Evolutionary conservation across 305 asterid species (phyloP).

Genomic region (Plantago coronopus): DNA sequence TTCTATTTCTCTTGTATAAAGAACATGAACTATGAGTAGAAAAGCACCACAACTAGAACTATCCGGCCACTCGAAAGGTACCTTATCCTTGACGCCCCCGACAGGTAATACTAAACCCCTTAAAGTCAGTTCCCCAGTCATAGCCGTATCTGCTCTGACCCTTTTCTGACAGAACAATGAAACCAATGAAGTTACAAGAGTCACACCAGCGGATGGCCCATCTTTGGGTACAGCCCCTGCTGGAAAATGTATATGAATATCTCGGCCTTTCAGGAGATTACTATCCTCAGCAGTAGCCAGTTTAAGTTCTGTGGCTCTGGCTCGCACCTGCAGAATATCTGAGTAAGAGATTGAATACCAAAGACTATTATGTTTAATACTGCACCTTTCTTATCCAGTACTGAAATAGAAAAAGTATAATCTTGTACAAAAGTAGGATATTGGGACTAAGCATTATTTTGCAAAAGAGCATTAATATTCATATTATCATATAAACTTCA

Average conservation of each 20-base stretch:
- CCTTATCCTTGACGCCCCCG: conserved; percentile 99
- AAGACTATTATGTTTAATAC: conserved; percentile 1
- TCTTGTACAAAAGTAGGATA: conserved; percentile 5
- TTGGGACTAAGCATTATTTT: neutral
- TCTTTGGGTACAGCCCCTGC: conserved; percentile 99
- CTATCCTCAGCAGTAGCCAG: conserved; percentile 57
- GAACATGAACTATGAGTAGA: conserved; percentile 15
- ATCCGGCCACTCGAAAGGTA: conserved; percentile 24
- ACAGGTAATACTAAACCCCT: conserved; percentile 96
- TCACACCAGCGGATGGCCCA: conserved; percentile 99
- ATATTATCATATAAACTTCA: no score
- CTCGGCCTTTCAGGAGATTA: conserved; percentile 87
- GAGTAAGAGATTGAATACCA: conserved; percentile 19
- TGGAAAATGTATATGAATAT: conserved; percentile 94
- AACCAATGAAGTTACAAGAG: conserved; percentile 96
- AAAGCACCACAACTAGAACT: neutral
- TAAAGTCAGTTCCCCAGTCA: conserved; percentile 98
- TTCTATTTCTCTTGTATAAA: neutral
- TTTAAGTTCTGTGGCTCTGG: conserved; percentile 88
- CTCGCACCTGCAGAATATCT: conserved; percentile 57
- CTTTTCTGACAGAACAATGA: conserved; percentile 86
- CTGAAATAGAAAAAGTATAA: conserved; percentile 14
- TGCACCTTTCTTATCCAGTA: conserved; percentile 5
- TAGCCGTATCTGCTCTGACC: conserved; percentile 96
- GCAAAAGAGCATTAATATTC: neutral